Base-by-base conservation (phyloP, 768 basidiomycete genomes). In the Mycena sanguinolenta region DNA sequence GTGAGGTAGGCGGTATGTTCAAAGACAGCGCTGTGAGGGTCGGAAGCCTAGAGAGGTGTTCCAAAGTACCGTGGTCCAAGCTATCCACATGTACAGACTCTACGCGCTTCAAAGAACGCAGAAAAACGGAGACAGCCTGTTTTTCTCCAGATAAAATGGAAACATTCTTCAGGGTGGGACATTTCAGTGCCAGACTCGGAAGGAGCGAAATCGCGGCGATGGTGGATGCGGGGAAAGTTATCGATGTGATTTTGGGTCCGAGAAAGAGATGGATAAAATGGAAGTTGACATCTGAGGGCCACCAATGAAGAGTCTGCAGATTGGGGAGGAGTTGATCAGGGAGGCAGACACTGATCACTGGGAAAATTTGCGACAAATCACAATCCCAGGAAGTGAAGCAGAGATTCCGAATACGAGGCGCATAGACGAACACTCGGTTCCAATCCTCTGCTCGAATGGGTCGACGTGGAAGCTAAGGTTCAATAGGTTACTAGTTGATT, bases 371-470 rank as follows among this genome's bases (percentile, higher is more conserved):
- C 38, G 63, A 54, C 39, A 64, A 64, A 17, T 28, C 25, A 21
- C 52, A 54, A 21, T 64, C 36, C 9, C 19, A 3, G 10, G 36
- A 44, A 8, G 28, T 23, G 39, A 38, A 54, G 53, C 54, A 55
- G 39, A 64, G 63, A 32, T 55, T 25, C 5, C 38, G 17, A 19
- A 64, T 21, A 39, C 63, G 63, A 39, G 52, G 19, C 16, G 63
- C 63, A n/a, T 64, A 64, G 30, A 54, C 23, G 53, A 54, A 53
- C 10, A 64, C 63, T 64, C 63, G 54, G 3, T 64, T 53, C 63
- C 63, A 64, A 21, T 64, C 52, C 21, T 19, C n/a, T 16, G 17
- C 38, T 32, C n/a, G 4, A 44, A 64, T 13, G 38, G 63, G 63
- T 64, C 63, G 38, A 63, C n/a, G n/a, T n/a, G n/a, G n/a, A n/a